Percentiles rank a stretch among this genome's conserved stretches.
Conservation (phyloP, 768 basidiomycete genomes). For the Pisolithus marmoratus region DNA sequence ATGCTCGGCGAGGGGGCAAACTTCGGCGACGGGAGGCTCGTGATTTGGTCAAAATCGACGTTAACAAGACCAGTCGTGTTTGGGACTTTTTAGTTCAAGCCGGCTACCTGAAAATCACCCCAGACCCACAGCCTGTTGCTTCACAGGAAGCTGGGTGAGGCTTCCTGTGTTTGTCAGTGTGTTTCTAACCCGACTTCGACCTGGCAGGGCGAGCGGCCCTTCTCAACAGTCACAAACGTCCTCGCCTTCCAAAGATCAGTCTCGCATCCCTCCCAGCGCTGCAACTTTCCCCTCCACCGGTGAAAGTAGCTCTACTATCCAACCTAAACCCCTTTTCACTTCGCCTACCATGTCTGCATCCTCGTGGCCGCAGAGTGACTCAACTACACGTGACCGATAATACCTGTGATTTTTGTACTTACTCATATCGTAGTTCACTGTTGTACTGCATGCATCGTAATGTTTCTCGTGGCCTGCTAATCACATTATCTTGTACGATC, state of each 20-base stretch:
- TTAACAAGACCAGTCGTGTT: conserved; percentile 85
- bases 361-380: conserved; percentile 16
- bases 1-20: conserved; percentile 82
- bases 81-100: conserved; percentile 92
- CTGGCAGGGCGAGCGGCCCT: conserved; percentile 8
- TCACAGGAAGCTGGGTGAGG: conserved; percentile 34
- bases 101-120: conserved; percentile 70
- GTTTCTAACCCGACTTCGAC: background rate
- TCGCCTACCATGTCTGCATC: conserved; percentile 20
- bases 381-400: background rate
- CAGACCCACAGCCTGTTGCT: conserved; percentile 37
- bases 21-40: conserved; percentile 84
- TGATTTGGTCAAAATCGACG: conserved; percentile 88
- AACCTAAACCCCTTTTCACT: conserved; percentile 14
- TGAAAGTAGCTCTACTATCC: conserved; percentile 15
- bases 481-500: conserved; percentile 5
- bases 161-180: background rate
- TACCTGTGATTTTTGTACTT: conserved; percentile 3
- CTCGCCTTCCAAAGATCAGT: conserved; percentile 24
- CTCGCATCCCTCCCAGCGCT: conserved; percentile 15
- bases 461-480: conserved; percentile 6
- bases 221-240: conserved; percentile 8
- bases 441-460: conserved; percentile 27
- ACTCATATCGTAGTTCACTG: conserved; percentile 11
- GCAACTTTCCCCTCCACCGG: conserved; percentile 1